phyloP scores from a whole-genome alignment of 306 rosid genomes.

The Arachis hypogaea region DNA sequence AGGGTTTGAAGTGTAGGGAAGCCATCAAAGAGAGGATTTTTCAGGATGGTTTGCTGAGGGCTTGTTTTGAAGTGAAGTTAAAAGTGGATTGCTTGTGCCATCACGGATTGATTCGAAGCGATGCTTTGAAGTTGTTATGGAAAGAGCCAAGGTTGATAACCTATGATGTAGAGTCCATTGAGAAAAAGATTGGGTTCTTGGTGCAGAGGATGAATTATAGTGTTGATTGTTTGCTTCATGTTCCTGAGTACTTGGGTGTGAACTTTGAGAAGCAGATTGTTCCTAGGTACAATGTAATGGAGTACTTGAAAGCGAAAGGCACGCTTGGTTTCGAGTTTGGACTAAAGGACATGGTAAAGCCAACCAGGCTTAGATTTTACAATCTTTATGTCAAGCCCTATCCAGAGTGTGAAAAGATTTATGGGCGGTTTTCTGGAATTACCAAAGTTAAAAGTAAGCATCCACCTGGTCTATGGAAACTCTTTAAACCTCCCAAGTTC shows the following conservation, averaged over 20 bases:
- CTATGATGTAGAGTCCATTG: constrained; percentile 61
- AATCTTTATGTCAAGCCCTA: constrained; percentile 89
- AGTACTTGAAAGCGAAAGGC: constrained; percentile 70
- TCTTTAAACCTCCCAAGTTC: constrained; percentile 62
- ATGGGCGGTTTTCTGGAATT: constrained; percentile 55
- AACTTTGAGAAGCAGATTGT: constrained; percentile 86
- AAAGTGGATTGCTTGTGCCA: constrained; percentile 77
- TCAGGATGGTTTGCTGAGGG: constrained; percentile 56
- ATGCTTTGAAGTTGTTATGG: constrained; percentile 76
- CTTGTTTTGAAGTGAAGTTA: constrained; percentile 74
- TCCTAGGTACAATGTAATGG: constrained; percentile 71
- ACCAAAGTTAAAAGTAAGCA: constrained; percentile 52
- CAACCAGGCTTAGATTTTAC: constrained; percentile 79
- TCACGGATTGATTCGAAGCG: constrained; percentile 67
- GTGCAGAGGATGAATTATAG: constrained; percentile 58
- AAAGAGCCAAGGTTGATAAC: constrained; percentile 77
- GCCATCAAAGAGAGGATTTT: constrained; percentile 56
- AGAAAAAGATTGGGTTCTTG: constrained; percentile 75
- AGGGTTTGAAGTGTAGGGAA: constrained; percentile 70
- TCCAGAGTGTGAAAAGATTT: constrained; percentile 77
- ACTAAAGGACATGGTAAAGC: constrained; percentile 71
- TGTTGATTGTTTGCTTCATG: constrained; percentile 66
- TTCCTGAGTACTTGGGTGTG: constrained; percentile 79
- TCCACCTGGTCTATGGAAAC: constrained; percentile 80
- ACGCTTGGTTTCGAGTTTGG: constrained; percentile 70